These are phyloP conservation scores for Aspergillus kassunensis DNA, from an alignment of 495 filamentous ascomycete species.

Conservation along the genomic window DNA sequence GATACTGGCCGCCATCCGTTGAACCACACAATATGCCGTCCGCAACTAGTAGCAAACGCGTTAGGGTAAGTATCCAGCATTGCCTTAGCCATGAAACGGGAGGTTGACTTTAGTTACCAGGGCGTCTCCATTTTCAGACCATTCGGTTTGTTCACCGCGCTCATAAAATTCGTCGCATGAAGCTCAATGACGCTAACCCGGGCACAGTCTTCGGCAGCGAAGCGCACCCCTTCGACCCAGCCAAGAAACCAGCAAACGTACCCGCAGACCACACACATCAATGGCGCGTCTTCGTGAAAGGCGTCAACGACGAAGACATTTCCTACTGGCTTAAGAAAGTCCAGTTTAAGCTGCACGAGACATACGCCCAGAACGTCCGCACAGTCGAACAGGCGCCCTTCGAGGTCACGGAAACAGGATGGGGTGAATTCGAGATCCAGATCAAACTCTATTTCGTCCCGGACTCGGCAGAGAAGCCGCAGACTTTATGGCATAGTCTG, in stretches of 20 bases:
- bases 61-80: constrained; percentile 41
- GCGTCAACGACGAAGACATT: constrained; percentile 79
- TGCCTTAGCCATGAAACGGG: background rate
- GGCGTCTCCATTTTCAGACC: constrained; percentile 71
- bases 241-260: constrained; percentile 56
- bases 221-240: constrained; percentile 69
- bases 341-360: constrained; percentile 95
- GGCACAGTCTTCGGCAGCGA: constrained; percentile 75
- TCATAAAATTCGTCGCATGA: too few species aligned
- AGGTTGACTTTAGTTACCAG: constrained; percentile 34
- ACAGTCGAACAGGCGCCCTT: constrained; percentile 76
- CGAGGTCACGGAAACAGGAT: constrained; percentile 85
- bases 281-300: constrained; percentile 90
- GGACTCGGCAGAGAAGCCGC: constrained; percentile 82
- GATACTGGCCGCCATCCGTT: background rate
- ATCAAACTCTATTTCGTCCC: constrained; percentile 88
- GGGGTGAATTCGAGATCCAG: constrained; percentile 96
- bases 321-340: constrained; percentile 96
- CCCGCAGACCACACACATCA: constrained; percentile 84
- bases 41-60: constrained; percentile 52
- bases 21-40: constrained; percentile 44
- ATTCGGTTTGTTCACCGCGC: constrained; percentile 49
- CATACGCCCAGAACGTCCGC: constrained; percentile 81
- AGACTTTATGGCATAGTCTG: constrained; percentile 84
- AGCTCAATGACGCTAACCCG: too few species aligned